Base-by-base conservation (phyloP, 768 basidiomycete species). In the Mycena olivaceomarginata region DNA sequence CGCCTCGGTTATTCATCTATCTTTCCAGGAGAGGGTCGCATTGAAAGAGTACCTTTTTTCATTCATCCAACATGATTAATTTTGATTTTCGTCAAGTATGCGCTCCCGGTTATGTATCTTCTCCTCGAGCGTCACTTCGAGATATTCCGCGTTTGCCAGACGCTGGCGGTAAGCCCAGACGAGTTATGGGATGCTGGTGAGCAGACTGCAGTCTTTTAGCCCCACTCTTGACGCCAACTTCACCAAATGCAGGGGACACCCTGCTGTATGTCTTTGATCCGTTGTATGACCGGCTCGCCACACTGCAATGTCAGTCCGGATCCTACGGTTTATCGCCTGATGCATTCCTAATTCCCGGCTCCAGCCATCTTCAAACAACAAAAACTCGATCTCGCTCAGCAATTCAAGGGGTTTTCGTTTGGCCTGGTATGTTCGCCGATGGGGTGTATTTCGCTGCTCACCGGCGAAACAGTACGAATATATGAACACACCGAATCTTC, bases 341-440 rank as follows among this genome's bases (percentile, higher is more conserved):
- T 12, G 18, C 10, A 57, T 69, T 18, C 1, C 48, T 43, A 45
- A 31, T 53, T 12, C 31, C 11, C 18, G 13, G 16, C 41, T 57
- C 41, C 66, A 83, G 81, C 80, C 4, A 73, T 81, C 18, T 83
- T 82, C 31, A 31, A 31, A 31, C 31, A 31, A 31, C 31, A 31
- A 31, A 31, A 31, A 31, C 31, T 31, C 31, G 68, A 75, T 66
- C 41, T 70, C 4, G 31, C 51, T 22, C 70, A 76, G 16, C 75
- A 76, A 48, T 83, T 83, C 62, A 78, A 79, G 31, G 67, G 63
- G 0, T 81, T 82, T 51, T 77, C 84, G 0, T 79, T 80, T 69
- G 83, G 82, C 1, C n/a, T 85, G 63, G 84, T 83, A 70, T 43
- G 10, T 53, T 22, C 25, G 2, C 10, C 12, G 5, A 62, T 12